These are phyloP conservation scores for Luvunga scandens DNA, from an alignment of 345 rosid species.

Conservation along the genomic window DNA sequence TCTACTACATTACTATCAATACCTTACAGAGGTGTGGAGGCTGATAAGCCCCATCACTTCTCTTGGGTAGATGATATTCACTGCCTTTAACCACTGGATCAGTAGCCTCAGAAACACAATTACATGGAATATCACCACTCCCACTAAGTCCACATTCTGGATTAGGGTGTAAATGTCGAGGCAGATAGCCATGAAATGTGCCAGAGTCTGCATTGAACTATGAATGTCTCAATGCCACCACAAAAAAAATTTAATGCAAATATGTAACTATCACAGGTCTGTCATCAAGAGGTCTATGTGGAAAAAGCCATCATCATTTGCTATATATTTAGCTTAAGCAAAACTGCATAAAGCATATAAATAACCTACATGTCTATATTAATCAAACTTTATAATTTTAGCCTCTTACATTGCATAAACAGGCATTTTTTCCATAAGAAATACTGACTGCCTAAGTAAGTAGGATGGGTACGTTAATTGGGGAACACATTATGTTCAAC, in stretches of 20 bases:
- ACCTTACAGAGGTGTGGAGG: slow-evolving; percentile 37
- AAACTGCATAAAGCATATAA: background rate
- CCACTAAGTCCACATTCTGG: slow-evolving; percentile 25
- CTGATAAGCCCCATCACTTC: slow-evolving; percentile 24
- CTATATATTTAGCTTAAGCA: background rate
- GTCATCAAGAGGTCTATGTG: background rate
- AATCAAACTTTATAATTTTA: background rate
- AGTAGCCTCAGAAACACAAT: slow-evolving; percentile 2
- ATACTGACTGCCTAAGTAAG: background rate
- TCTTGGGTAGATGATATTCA: slow-evolving; percentile 17
- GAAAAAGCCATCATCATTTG: background rate
- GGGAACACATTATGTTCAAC: background rate
- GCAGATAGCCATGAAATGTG: slow-evolving; percentile 10
- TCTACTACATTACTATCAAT: background rate
- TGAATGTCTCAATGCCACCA: slow-evolving; percentile 7
- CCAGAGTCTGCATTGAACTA: slow-evolving; percentile 22
- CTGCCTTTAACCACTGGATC: slow-evolving; percentile 11
- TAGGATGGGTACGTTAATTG: background rate
- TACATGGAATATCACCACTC: slow-evolving; percentile 9
- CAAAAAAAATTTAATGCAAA: background rate
- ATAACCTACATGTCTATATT: background rate
- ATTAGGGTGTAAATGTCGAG: slow-evolving; percentile 6
- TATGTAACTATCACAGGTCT: background rate
- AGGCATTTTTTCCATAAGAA: background rate
- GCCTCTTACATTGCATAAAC: background rate